Conservation (phyloP, 768 basidiomycete genomes). For the Tulasnella calospora region DNA sequence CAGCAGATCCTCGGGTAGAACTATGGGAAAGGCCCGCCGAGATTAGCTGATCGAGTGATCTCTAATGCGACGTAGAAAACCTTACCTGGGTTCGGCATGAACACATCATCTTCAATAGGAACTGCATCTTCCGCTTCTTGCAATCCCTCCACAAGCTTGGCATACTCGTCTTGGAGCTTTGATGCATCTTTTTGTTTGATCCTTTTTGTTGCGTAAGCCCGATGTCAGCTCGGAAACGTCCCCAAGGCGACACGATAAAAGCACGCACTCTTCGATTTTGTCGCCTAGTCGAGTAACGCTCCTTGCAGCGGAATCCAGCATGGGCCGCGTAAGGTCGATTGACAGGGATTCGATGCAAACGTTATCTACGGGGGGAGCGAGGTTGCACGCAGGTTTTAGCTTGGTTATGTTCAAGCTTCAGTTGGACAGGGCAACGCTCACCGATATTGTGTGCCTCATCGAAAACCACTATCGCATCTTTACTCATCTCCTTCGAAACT, state of each 20-base stretch:
- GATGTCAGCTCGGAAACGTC: not conserved
- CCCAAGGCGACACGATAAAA: too few relatives aligned
- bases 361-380: constrained; percentile 58
- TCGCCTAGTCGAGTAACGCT: constrained; percentile 82
- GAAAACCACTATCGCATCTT: constrained; percentile 97
- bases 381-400: not conserved
- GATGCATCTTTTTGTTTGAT: constrained; percentile 91
- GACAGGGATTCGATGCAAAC: constrained; percentile 98
- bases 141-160: constrained; percentile 88
- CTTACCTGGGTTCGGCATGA: constrained; percentile 78
- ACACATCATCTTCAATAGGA: constrained; percentile 61
- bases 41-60: constrained; percentile 2
- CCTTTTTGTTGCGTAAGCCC: constrained; percentile 42
- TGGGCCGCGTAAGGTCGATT: constrained; percentile 93
- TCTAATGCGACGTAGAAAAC: constrained; percentile 25
- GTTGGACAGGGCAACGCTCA: constrained; percentile 37
- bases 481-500: constrained; percentile 95
- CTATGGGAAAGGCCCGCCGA: constrained; percentile 39
- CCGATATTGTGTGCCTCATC: constrained; percentile 99
- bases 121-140: constrained; percentile 60
- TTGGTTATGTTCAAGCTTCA: not conserved
- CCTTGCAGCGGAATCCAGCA: constrained; percentile 90
- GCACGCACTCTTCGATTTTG: constrained; percentile 85
- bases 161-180: constrained; percentile 94
- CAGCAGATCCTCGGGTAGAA: constrained; percentile 88